phyloP scores from a whole-genome alignment of 1,139 yeast genomes.

The Yamadazyma siamensis region DNA sequence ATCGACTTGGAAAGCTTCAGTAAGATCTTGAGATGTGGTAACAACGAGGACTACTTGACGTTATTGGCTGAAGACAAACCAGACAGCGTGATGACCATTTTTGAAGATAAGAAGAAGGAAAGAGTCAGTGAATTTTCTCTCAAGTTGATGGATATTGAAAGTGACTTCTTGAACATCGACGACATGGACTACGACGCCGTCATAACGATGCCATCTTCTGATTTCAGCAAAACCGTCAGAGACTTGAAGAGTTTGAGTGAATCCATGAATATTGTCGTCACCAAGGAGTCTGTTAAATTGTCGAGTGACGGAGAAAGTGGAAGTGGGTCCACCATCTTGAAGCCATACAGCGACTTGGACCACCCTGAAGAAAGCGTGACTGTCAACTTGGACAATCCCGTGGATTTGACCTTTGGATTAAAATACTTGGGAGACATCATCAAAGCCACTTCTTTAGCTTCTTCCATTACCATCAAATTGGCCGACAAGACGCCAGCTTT shows the following conservation, averaged over 20 bases:
- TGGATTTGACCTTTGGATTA: slow-evolving; percentile 84
- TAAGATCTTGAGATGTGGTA: slow-evolving; percentile 88
- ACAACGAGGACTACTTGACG: slow-evolving; percentile 84
- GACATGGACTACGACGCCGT: slow-evolving; percentile 90
- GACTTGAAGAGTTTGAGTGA: slow-evolving; percentile 86
- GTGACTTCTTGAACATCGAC: slow-evolving; percentile 90
- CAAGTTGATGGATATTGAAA: slow-evolving; percentile 94
- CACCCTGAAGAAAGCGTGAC: slow-evolving; percentile 71
- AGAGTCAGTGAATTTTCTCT: slow-evolving; percentile 89
- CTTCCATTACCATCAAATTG: slow-evolving; percentile 75
- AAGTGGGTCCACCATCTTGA: slow-evolving; percentile 79
- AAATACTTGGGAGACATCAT: slow-evolving; percentile 88
- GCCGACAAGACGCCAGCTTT: slow-evolving; percentile 93
- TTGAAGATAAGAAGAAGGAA: slow-evolving; percentile 89
- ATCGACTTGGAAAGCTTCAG: slow-evolving; percentile 82
- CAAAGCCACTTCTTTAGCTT: slow-evolving; percentile 80
- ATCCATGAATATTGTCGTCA: slow-evolving; percentile 78
- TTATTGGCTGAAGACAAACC: slow-evolving; percentile 91
- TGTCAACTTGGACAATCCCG: slow-evolving; percentile 83
- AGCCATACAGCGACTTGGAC: slow-evolving; percentile 80
- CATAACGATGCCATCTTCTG: slow-evolving; percentile 81
- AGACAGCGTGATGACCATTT: slow-evolving; percentile 73
- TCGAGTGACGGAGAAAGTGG: slow-evolving; percentile 92
- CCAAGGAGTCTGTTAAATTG: slow-evolving; percentile 90
- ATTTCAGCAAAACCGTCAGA: slow-evolving; percentile 85